phyloP scores from a whole-genome alignment of 2,329 filamentous ascomycete species.

The Sclerotinia glacialis region DNA sequence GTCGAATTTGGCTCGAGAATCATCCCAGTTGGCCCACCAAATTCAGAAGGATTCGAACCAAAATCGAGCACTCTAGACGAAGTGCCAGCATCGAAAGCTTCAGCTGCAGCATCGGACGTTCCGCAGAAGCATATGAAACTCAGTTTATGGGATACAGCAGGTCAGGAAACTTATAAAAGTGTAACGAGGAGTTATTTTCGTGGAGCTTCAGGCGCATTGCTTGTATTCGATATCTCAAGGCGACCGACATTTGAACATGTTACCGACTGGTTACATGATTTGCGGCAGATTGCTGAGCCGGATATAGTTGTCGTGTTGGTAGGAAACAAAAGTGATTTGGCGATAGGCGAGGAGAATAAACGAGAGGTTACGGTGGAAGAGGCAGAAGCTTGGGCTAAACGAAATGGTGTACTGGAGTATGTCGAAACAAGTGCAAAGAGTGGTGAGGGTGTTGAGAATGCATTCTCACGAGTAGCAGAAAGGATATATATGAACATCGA shows the following conservation, averaged over 20 bases:
- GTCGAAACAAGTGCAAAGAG: constrained; percentile 96
- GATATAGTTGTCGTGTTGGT: constrained; percentile 93
- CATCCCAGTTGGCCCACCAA: constrained; percentile 83
- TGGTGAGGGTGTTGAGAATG: constrained; percentile 88
- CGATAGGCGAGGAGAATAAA: constrained; percentile 55
- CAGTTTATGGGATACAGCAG: constrained; percentile 91
- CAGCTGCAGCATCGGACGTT: constrained; percentile 53
- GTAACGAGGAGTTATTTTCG: constrained; percentile 81
- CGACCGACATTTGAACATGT: constrained; percentile 82
- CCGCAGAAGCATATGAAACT: constrained; percentile 84
- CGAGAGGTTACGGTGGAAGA: constrained; percentile 79
- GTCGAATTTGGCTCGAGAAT: constrained; percentile 97
- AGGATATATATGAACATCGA: constrained; percentile 97
- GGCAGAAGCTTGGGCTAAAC: constrained; percentile 83
- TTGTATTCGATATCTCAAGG: constrained; percentile 93
- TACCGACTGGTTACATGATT: constrained; percentile 89
- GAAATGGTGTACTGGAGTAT: constrained; percentile 86
- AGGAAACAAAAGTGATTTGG: constrained; percentile 90
- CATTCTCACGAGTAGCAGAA: constrained; percentile 90
- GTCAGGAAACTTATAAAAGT: constrained; percentile 96
- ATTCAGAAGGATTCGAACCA: constrained; percentile 48
- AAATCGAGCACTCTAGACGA: constrained; percentile 42
- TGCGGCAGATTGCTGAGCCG: constrained; percentile 91
- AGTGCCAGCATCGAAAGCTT: constrained; percentile 33
- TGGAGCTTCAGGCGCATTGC: constrained; percentile 68